Evolutionary conservation across 192 early-diverging fungal species (phyloP), one percentile per base, ranked within the genome.

Genomic region (Rhizoclosmatium globosum): DNA sequence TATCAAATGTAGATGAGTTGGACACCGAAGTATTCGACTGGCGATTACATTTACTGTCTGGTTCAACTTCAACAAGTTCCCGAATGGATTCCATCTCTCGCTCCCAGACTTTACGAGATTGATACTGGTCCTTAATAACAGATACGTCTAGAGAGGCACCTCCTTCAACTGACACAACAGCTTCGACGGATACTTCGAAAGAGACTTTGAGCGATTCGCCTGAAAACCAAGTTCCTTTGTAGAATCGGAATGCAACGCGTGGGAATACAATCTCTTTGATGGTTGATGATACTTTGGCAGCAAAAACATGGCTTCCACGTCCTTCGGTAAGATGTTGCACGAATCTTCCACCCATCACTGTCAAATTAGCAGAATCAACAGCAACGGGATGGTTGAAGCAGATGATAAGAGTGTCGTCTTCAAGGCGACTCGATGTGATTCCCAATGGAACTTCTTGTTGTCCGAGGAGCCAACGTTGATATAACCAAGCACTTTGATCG

Each of bases 401-500:
- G 56, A 84, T 47, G 23, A 58, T 47, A 6, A 85, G 31, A 23
- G 38, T 53, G 19, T 23, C 19, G 39, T 68, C 21, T 43, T 7
- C 79, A 31, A 31, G 31, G 31, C 31, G 31, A 31, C 38, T 62
- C 68, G 23, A 61, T 57, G 21, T 66, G 23, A 67, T 84, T 41
- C 15, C 43, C 44, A 39, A 81, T 11, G 43, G 4, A 31, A 31
- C 31, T 31, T 31, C 31, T 31, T 31, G 4, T 74, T 73, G 42
- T 47, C 86, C 95, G n/a, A 99, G 86, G 46, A 99, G 86, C 94
- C 95, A 98, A 64, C 93, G 90, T 64, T 97, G 92, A 87, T 99
- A 99, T 15, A 99, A 85, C 98, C 98, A 99, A 17, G 96, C 96
- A 71, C 92, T 94, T 83, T 98, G 97, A 84, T 99, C 96, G 41